phyloP scores from a whole-genome alignment of 345 rosid species.

The Citrus sp. region DNA sequence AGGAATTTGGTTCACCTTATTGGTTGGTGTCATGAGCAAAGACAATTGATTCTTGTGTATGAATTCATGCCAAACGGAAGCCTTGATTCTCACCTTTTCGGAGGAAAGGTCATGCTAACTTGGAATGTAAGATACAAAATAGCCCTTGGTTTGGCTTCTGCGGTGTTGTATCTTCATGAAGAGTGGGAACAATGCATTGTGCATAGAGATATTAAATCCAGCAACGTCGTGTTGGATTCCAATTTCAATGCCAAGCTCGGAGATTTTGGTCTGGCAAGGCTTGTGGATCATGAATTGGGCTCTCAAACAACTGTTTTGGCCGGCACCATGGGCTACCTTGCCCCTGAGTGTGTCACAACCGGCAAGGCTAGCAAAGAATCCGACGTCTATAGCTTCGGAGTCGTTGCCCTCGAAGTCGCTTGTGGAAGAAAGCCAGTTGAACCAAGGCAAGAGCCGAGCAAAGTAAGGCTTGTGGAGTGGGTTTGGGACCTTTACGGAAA shows the following conservation, averaged over 20 bases:
- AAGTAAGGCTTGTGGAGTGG: conserved; percentile 44
- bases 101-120: conserved; percentile 17
- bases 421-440: conserved; percentile 46
- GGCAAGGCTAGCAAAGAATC: conserved; percentile 45
- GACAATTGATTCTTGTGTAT: conserved; percentile 48
- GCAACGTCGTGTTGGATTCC: conserved; percentile 52
- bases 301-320: conserved; percentile 46
- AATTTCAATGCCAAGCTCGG: conserved; percentile 49
- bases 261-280: conserved; percentile 47
- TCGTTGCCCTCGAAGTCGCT: conserved; percentile 41
- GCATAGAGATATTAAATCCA: conserved; percentile 47
- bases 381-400: conserved; percentile 53
- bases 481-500: conserved; percentile 47
- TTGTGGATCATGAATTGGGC: conserved; percentile 30
- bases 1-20: conserved; percentile 49
- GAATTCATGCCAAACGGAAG: conserved; percentile 55
- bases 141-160: conserved; percentile 45
- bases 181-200: conserved; percentile 56
- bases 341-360: conserved; percentile 36
- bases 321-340: conserved; percentile 39
- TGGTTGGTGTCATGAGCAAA: conserved; percentile 55
- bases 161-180: conserved; percentile 50
- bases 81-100: conserved; percentile 48
- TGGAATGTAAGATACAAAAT: conserved; percentile 41
- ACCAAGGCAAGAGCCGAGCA: conserved; percentile 19